Evolutionary conservation across 768 basidiomycete species (phyloP).

Genomic region (Amanita brunnescens): DNA sequence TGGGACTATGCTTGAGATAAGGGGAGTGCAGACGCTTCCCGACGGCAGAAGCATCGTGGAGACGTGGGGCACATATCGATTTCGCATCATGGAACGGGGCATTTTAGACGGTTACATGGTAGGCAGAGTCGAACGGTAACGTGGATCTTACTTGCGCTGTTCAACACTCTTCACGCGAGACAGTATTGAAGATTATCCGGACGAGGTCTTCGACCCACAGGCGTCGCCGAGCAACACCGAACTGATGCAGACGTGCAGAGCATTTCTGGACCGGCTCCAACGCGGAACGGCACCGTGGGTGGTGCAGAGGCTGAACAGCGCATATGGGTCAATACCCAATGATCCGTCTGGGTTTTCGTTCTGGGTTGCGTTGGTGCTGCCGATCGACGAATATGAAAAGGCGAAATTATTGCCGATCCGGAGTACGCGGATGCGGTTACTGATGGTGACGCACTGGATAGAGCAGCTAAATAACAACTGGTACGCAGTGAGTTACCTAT

Average conservation of each 20-base stretch:
- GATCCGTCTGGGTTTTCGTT: constrained; percentile 72
- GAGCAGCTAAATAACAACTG: constrained; percentile 54
- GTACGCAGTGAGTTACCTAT: constrained; percentile 24
- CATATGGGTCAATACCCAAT: constrained; percentile 68
- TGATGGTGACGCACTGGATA: constrained; percentile 92
- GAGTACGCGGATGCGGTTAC: constrained; percentile 66
- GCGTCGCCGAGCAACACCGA: constrained; percentile 36
- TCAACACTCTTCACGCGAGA: constrained; percentile 1
- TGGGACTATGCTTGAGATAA: constrained; percentile 91
- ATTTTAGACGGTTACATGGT: constrained; percentile 87
- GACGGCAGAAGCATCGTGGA: constrained; percentile 87
- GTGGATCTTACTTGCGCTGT: not conserved
- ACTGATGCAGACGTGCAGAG: constrained; percentile 37
- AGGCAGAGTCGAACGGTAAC: constrained; percentile 60
- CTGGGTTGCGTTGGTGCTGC: constrained; percentile 86
- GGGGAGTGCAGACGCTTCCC: constrained; percentile 73
- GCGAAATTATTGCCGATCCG: constrained; percentile 78
- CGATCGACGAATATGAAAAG: constrained; percentile 88
- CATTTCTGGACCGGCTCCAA: constrained; percentile 37
- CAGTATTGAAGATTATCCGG: constrained; percentile 28
- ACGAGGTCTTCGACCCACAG: constrained; percentile 19
- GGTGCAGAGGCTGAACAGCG: constrained; percentile 73
- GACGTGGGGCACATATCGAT: constrained; percentile 58
- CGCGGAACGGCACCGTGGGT: constrained; percentile 88
- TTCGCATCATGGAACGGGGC: constrained; percentile 79